These are phyloP conservation scores for Coemansia sp. DNA, from an alignment of 192 early-diverging fungal species.

Conservation along the genomic window DNA sequence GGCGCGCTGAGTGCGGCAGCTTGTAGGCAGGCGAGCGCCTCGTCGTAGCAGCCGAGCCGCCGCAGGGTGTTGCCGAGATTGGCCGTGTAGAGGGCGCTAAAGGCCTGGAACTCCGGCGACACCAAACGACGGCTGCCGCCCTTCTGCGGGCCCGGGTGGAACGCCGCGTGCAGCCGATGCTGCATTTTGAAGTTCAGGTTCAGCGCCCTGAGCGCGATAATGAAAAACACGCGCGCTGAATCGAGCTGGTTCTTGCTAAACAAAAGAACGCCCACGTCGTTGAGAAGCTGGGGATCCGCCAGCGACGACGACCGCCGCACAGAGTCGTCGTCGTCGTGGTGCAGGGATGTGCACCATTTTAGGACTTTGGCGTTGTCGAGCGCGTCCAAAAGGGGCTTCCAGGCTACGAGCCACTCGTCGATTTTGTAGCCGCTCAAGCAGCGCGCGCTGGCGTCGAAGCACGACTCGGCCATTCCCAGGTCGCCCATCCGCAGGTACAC, in stretches of 20 bases:
- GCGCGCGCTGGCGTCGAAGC: conserved; percentile 48
- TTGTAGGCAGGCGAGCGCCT: conserved; percentile 26
- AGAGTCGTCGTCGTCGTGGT: not conserved
- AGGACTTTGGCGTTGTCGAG: conserved; percentile 13
- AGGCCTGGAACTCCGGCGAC: conserved; percentile 30
- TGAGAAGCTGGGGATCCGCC: conserved; percentile 44
- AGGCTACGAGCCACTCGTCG: conserved; percentile 22
- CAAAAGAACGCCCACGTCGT: conserved; percentile 43
- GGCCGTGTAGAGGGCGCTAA: conserved; percentile 23
- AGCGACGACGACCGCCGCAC: conserved; percentile 19
- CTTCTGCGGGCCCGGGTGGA: conserved; percentile 1
- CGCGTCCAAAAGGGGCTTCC: conserved; percentile 17
- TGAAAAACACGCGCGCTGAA: conserved; percentile 26
- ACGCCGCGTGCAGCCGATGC: conserved; percentile 16
- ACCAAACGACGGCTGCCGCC: not conserved
- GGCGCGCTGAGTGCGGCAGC: conserved; percentile 23
- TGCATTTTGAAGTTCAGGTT: conserved; percentile 18
- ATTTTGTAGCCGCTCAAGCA: conserved; percentile 33
- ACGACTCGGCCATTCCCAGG: conserved; percentile 48
- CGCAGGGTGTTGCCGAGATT: conserved; percentile 47
- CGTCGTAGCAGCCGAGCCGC: conserved; percentile 13
- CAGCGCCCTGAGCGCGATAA: conserved; percentile 14
- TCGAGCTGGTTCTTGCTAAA: conserved; percentile 23
- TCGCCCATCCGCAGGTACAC: conserved; percentile 54
- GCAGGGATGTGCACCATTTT: conserved; percentile 12